A percentile compares a stretch with the other conserved stretches of the same genome.
phyloP scores from a whole-genome alignment of 169 alveolate genomes.

The Cryptosporidium parvum region DNA sequence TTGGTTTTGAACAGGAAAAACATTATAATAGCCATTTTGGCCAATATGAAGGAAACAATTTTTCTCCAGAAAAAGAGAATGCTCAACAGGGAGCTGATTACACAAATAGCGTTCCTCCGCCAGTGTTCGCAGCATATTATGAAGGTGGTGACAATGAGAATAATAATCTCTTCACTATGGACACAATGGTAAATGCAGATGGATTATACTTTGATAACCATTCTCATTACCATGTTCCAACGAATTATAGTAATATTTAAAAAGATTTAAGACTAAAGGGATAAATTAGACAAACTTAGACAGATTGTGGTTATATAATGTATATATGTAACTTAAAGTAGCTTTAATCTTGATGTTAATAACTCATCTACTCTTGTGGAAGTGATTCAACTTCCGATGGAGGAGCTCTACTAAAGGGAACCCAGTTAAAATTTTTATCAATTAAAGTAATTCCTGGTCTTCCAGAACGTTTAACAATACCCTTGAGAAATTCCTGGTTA shows the following conservation, averaged over 20 bases:
- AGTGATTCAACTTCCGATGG: slow-evolving; percentile 59
- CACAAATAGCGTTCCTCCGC: slow-evolving; percentile 22
- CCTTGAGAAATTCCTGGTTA: slow-evolving; percentile 30
- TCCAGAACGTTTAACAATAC: slow-evolving; percentile 34
- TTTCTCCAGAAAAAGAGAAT: not conserved
- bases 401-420: slow-evolving; percentile 68
- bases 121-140: slow-evolving; percentile 54
- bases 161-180: not conserved
- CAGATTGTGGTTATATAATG: not conserved
- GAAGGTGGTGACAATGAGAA: slow-evolving; percentile 10
- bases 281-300: not conserved
- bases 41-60: not conserved
- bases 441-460: slow-evolving; percentile 42
- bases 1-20: not conserved
- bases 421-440: slow-evolving; percentile 69
- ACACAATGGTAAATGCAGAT: not conserved
- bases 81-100: not conserved
- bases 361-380: slow-evolving; percentile 12
- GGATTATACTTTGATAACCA: not conserved
- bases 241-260: slow-evolving; percentile 32
- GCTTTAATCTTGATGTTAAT: not conserved
- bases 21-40: not conserved
- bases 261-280: not conserved
- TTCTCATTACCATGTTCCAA: slow-evolving; percentile 38
- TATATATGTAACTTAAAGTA: not conserved